Base-by-base conservation (phyloP, 2,329 filamentous ascomycete species). In the Sphaerulina populicola region DNA sequence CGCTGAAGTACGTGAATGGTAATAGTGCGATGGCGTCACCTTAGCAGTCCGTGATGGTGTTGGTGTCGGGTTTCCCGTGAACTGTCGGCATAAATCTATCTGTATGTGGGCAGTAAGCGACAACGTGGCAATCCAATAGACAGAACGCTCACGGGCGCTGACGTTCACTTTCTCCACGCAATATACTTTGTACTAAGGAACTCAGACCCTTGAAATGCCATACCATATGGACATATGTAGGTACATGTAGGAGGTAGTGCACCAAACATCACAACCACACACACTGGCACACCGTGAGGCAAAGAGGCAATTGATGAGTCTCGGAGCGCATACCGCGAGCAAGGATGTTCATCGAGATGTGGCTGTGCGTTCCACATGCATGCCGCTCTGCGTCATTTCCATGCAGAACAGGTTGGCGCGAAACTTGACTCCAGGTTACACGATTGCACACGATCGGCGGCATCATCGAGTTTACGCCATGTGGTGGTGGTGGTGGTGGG, bases 1-100 rank as follows among this genome's bases (percentile, higher is more conserved):
- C 57, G 30, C 57, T 59, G 48, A 62, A 65, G 53, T 62, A 63
- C 53, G 54, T 53, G 21, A 51, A 56, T 43, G 59, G 60, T 11
- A 59, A 47, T 10, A 33, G 15, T 48, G 38, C 44, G 35, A 29
- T 14, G n/a, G 4, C 35, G 23, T 50, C 27, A 35, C 36, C 5
- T 15, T 33, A 11, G n/a, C 5, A 11, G 27, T 14, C 15, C n/a
- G 18, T 33, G 6, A 9, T 7, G 3, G 31, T 47, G 31, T n/a
- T 29, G 21, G n/a, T n/a, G n/a, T n/a, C n/a, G n/a, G n/a, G 8
- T 15, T 18, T 18, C 4, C 18, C 43, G 31, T 47, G 31, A n/a
- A 10, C 7, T 21, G 15, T 38, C 30, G 33, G 23, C 18, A 37
- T n/a, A 44, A 7, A 8, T 31, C 1, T 9, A 14, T 31, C 21